phyloP scores from a whole-genome alignment of 2,329 filamentous ascomycete genomes.

The Didymosphaeria variabile region DNA sequence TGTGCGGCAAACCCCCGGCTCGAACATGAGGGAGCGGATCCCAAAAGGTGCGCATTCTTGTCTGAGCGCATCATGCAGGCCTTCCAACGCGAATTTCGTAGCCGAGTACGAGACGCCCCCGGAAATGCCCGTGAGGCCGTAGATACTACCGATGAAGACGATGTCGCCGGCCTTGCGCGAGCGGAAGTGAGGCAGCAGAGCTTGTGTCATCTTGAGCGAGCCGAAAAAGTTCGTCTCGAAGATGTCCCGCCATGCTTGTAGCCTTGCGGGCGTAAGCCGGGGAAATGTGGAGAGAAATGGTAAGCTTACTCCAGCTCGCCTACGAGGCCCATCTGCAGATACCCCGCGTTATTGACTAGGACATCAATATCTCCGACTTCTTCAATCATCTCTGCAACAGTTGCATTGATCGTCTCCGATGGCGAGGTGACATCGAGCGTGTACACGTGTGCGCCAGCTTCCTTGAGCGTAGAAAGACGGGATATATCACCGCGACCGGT shows the following conservation, averaged over 20 bases:
- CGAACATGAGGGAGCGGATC: neutral
- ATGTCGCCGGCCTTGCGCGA: neutral
- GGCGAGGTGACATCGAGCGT: neutral
- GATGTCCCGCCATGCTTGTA: neutral
- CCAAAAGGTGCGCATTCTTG: neutral
- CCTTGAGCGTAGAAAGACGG: neutral
- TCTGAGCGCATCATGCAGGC: neutral
- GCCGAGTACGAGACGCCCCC: neutral
- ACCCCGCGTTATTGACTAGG: conserved; percentile 1
- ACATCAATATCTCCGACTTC: neutral
- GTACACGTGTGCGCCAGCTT: neutral
- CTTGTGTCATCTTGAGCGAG: neutral
- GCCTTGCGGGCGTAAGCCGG: neutral
- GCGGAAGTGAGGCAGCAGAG: neutral
- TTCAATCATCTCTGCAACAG: neutral
- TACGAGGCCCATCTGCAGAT: neutral
- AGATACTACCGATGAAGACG: neutral
- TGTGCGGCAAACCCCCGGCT: neutral
- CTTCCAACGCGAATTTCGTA: neutral
- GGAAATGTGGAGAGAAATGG: neutral
- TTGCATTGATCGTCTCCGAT: neutral
- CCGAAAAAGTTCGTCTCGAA: conserved; percentile 3
- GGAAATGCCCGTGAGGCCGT: neutral
- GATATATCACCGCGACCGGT: neutral
- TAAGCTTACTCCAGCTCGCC: neutral